These are phyloP conservation scores for Colletotrichum trifolii DNA, from an alignment of 2,329 filamentous ascomycete genomes.

Conservation along the genomic window DNA sequence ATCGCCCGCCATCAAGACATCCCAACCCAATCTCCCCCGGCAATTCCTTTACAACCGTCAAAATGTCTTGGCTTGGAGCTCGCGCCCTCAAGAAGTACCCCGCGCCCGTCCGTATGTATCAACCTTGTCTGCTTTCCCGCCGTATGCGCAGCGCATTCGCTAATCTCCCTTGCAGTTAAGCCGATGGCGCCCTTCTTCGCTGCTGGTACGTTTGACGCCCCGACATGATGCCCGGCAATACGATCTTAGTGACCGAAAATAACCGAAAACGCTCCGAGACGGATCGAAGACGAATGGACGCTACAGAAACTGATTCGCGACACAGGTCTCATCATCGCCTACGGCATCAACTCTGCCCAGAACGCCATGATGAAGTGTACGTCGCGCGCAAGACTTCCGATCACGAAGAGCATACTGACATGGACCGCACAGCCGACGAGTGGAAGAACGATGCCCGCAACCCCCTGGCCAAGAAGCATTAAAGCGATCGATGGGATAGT, in stretches of 20 bases:
- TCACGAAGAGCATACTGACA: conserved; percentile 40
- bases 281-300: not conserved
- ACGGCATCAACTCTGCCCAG: conserved; percentile 89
- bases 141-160: conserved; percentile 16
- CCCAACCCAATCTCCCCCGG: conserved; percentile 48
- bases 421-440: conserved; percentile 76
- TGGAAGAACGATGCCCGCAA: conserved; percentile 98
- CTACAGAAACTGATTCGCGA: conserved; percentile 17
- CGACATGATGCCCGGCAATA: not conserved
- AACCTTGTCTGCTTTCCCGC: conserved; percentile 40
- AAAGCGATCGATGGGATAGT: conserved; percentile 42
- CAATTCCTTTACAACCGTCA: conserved; percentile 58
- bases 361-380: conserved; percentile 82
- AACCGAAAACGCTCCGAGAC: not conserved
- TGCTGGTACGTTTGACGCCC: conserved; percentile 77
- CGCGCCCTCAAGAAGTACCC: conserved; percentile 81
- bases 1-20: conserved; percentile 47
- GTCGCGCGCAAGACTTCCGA: conserved; percentile 39
- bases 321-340: conserved; percentile 84
- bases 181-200: conserved; percentile 94
- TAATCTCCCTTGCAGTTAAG: conserved; percentile 70
- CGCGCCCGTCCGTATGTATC: conserved; percentile 77
- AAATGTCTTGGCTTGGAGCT: conserved; percentile 79
- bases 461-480: conserved; percentile 69
- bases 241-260: too few species aligned